Evolutionary conservation across 106 monocot genomes (phyloP).

Genomic region (Apostasia shenzhenica): DNA sequence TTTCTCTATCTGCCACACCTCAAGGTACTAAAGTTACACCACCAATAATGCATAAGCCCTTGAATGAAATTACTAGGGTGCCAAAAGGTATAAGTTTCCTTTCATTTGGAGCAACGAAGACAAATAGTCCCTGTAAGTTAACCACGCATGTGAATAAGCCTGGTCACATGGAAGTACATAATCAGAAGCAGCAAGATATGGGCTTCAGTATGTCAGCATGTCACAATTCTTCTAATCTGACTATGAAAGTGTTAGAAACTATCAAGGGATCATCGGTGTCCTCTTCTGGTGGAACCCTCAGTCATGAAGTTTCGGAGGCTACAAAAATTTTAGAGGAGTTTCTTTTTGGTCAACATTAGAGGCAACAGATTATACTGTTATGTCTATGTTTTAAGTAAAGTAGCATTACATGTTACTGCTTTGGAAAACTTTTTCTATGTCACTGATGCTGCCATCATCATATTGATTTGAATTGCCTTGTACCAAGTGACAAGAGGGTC

Average conservation of each 20-base stretch:
- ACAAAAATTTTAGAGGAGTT: slow-evolving; percentile 77
- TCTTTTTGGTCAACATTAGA: slow-evolving; percentile 34
- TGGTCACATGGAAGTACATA: slow-evolving; percentile 4
- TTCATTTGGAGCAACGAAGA: slow-evolving; percentile 45
- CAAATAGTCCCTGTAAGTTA: slow-evolving; percentile 7
- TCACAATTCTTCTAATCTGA: background rate
- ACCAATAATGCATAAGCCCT: slow-evolving; percentile 2
- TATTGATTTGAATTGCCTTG: too few relatives aligned
- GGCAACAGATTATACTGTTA: background rate
- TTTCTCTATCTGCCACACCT: background rate
- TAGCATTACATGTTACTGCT: too few relatives aligned
- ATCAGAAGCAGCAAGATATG: slow-evolving; percentile 19
- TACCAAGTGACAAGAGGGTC: too few relatives aligned
- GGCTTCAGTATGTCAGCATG: background rate
- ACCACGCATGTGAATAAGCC: slow-evolving; percentile 4
- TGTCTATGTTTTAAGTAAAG: too few relatives aligned
- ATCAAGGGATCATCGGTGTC: background rate
- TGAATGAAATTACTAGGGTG: slow-evolving; percentile 14
- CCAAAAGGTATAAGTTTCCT: slow-evolving; percentile 70
- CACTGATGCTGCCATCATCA: too few relatives aligned
- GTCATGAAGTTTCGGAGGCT: slow-evolving; percentile 42
- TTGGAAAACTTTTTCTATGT: too few relatives aligned
- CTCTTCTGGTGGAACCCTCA: background rate
- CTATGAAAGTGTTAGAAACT: background rate
- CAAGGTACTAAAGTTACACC: slow-evolving; percentile 4